Evolutionary conservation across 345 rosid genomes (phyloP).

Genomic region (Gossypium thurberi): DNA sequence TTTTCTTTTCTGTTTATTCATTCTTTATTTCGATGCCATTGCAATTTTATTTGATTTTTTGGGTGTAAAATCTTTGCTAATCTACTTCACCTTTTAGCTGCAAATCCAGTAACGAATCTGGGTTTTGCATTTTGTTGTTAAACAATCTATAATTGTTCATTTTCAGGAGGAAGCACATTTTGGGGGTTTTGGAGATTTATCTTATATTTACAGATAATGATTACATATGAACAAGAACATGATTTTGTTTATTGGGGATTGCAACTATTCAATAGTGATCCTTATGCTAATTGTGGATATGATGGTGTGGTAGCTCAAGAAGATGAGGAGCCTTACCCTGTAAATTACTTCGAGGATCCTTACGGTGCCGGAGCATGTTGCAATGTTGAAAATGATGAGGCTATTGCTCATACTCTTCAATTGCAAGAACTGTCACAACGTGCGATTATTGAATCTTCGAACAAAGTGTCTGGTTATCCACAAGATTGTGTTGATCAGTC

Average conservation of each 20-base stretch:
- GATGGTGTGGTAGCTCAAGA: conserved; percentile 24
- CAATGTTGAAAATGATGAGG: conserved; percentile 42
- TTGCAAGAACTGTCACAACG: conserved; percentile 51
- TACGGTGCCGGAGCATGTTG: conserved; percentile 24
- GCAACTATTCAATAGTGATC: conserved; percentile 46
- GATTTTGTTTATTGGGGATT: conserved; percentile 57
- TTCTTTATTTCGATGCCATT: conserved; percentile 1
- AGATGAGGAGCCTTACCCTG: conserved; percentile 33
- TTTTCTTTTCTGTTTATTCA: background rate
- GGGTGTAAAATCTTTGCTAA: background rate
- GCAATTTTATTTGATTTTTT: background rate
- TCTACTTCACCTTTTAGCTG: background rate
- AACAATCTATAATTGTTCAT: background rate
- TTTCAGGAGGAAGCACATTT: conserved; percentile 12
- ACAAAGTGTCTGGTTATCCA: conserved; percentile 20
- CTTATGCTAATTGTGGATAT: conserved; percentile 37
- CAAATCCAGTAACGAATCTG: background rate
- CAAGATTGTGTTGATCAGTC: conserved; percentile 37
- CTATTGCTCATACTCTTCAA: conserved; percentile 55
- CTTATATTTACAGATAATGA: conserved; percentile 21
- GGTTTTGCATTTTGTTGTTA: conserved; percentile 2
- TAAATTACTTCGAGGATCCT: conserved; percentile 31
- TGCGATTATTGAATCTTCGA: conserved; percentile 32
- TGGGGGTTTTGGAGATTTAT: background rate
- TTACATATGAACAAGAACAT: conserved; percentile 48